Evolutionary conservation across 768 basidiomycete genomes (phyloP).

Genomic region (Termitomyces sp.): DNA sequence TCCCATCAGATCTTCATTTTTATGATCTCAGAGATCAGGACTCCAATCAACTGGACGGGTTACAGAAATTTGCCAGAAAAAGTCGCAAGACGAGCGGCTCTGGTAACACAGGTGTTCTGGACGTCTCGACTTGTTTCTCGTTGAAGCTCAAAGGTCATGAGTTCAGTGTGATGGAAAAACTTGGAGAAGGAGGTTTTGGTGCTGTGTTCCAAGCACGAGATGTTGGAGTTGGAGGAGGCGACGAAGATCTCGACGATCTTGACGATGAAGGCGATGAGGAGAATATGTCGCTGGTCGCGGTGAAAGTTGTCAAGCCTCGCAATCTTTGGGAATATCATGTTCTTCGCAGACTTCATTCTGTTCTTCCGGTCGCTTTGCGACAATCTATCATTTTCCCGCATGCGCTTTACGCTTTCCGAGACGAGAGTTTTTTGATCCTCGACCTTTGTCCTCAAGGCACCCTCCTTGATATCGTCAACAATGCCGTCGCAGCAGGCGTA

Average conservation of each 20-base stretch:
- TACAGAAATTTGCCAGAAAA: constrained; percentile 69
- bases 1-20: constrained; percentile 55
- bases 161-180: constrained; percentile 75
- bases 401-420: constrained; percentile 74
- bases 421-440: constrained; percentile 88
- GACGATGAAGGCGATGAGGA: constrained; percentile 50
- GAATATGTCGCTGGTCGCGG: constrained; percentile 56
- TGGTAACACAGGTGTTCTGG: constrained; percentile 25
- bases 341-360: constrained; percentile 68
- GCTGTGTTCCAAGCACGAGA: constrained; percentile 85
- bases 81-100: constrained; percentile 36
- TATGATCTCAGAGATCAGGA: constrained; percentile 51
- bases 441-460: constrained; percentile 90
- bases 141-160: constrained; percentile 57
- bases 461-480: constrained; percentile 88
- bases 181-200: constrained; percentile 97
- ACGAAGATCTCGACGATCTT: constrained; percentile 46
- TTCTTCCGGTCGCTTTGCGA: constrained; percentile 52
- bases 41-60: constrained; percentile 52
- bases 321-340: constrained; percentile 92
- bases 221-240: constrained; percentile 40
- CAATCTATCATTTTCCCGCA: constrained; percentile 73
- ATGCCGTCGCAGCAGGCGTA: constrained; percentile 67
- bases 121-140: constrained; percentile 36
- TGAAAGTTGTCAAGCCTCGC: constrained; percentile 88